Conservation (phyloP, 2,329 filamentous ascomycete genomes). For the Aspergillus ustus region DNA sequence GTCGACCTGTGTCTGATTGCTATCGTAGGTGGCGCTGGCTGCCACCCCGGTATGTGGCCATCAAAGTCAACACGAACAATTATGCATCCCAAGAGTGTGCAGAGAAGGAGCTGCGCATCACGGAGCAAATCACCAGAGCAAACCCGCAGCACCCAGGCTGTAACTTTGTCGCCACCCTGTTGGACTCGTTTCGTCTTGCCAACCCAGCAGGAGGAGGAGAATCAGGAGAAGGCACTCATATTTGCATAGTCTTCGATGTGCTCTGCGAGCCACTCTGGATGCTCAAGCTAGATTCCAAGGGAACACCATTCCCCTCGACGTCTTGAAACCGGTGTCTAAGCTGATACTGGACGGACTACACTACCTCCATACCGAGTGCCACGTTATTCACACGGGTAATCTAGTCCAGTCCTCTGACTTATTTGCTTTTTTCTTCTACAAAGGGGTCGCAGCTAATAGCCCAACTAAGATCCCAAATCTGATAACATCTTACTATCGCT, state of each 20-base stretch:
- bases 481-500: slow-evolving; percentile 45
- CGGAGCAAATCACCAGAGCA: slow-evolving; percentile 33
- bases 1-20: slow-evolving; percentile 14
- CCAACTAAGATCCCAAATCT: slow-evolving; percentile 42
- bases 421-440: no score
- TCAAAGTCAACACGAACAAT: slow-evolving; percentile 41
- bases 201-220: no score
- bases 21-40: slow-evolving; percentile 31
- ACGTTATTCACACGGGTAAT: slow-evolving; percentile 48
- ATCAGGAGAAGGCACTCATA: slow-evolving; percentile 36
- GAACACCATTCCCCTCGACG: slow-evolving; percentile 30
- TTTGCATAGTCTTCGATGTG: slow-evolving; percentile 43
- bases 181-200: slow-evolving; percentile 40
- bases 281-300: slow-evolving; percentile 33
- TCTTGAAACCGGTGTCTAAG: slow-evolving; percentile 36
- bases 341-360: slow-evolving; percentile 45
- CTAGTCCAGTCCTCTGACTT: no score
- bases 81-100: slow-evolving; percentile 26
- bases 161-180: slow-evolving; percentile 36
- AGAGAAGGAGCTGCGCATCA: slow-evolving; percentile 37
- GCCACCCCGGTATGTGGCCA: slow-evolving; percentile 35
- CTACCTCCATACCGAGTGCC: slow-evolving; percentile 37
- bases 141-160: slow-evolving; percentile 37
- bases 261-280: slow-evolving; percentile 42
- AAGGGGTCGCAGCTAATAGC: slow-evolving; percentile 16